Evolutionary conservation across 2,329 filamentous ascomycete genomes (phyloP).

Genomic region (Neophaeococcomyces aloes): DNA sequence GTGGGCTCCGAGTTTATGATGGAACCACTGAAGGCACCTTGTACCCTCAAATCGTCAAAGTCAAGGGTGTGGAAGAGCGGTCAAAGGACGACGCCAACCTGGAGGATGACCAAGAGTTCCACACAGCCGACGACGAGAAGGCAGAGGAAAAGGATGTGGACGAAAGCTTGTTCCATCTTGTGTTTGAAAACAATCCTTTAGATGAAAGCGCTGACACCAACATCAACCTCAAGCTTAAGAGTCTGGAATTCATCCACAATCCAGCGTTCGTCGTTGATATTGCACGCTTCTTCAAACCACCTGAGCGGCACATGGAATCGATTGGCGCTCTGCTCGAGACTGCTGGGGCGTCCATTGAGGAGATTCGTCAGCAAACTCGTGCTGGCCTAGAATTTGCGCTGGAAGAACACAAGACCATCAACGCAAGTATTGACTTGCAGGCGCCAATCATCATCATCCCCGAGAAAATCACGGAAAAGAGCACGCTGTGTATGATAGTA

Average conservation of each 20-base stretch:
- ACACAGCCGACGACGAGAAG: conserved; percentile 32
- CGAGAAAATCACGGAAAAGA: conserved; percentile 73
- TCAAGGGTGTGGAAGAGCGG: conserved; percentile 69
- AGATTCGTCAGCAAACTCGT: conserved; percentile 85
- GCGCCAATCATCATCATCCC: conserved; percentile 94
- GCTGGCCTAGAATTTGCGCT: conserved; percentile 92
- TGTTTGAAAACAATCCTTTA: conserved; percentile 89
- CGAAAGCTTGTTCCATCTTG: conserved; percentile 82
- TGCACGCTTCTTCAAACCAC: conserved; percentile 90
- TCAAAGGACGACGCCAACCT: conserved; percentile 41
- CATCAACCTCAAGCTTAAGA: conserved; percentile 81
- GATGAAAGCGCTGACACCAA: conserved; percentile 87
- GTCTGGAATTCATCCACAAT: conserved; percentile 95
- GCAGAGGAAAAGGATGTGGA: conserved; percentile 35
- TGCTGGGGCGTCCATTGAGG: conserved; percentile 90
- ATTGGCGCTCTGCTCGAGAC: conserved; percentile 92
- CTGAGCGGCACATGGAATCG: conserved; percentile 95
- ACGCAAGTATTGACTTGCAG: conserved; percentile 88
- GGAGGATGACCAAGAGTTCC: conserved; percentile 30
- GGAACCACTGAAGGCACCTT: conserved; percentile 85
- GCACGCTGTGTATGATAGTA: conserved; percentile 79
- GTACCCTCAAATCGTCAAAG: conserved; percentile 87
- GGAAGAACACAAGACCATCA: conserved; percentile 95
- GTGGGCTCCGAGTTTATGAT: conserved; percentile 87
- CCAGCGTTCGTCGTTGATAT: conserved; percentile 85